These are phyloP conservation scores for Ceratocystis cacaofunesta DNA, from an alignment of 2,329 filamentous ascomycete genomes.

Conservation along the genomic window DNA sequence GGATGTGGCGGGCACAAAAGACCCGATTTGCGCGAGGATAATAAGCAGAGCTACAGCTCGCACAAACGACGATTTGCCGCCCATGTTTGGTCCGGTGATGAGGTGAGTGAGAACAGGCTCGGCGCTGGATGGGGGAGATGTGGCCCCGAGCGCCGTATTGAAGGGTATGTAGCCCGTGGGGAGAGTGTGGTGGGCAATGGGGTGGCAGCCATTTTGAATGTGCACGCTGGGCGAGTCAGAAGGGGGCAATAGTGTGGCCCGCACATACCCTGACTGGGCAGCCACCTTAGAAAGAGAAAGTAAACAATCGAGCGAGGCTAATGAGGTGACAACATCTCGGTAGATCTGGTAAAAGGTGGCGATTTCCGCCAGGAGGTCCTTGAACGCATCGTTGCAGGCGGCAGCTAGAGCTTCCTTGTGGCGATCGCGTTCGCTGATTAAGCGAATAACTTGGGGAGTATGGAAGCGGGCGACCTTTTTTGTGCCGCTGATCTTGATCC, in stretches of 20 bases:
- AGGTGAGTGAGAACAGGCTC: constrained; percentile 53
- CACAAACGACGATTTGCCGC: constrained; percentile 95
- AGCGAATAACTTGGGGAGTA: constrained; percentile 71
- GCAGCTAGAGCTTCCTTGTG: constrained; percentile 86
- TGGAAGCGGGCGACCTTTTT: constrained; percentile 89
- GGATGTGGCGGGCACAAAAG: constrained; percentile 70
- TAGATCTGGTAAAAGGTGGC: constrained; percentile 76
- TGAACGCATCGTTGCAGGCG: constrained; percentile 76
- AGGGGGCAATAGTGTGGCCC: constrained; percentile 51
- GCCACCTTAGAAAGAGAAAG: constrained; percentile 76
- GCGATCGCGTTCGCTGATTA: constrained; percentile 79
- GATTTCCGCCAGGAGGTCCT: constrained; percentile 54
- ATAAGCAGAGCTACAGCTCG: constrained; percentile 80
- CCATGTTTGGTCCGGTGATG: constrained; percentile 97
- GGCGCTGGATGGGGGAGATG: constrained; percentile 34
- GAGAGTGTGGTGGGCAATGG: constrained; percentile 87
- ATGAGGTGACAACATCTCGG: constrained; percentile 71
- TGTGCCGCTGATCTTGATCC: constrained; percentile 88
- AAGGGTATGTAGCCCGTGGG: constrained; percentile 70
- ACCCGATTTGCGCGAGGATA: constrained; percentile 89
- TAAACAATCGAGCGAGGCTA: constrained; percentile 80
- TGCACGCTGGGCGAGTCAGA: constrained; percentile 51
- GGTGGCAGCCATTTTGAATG: constrained; percentile 66
- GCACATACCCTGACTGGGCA: constrained; percentile 71
- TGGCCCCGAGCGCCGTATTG: constrained; percentile 45